These are phyloP conservation scores for Schizopora paradoxa DNA, from an alignment of 1,284 basidiomycete species.

Conservation along the genomic window DNA sequence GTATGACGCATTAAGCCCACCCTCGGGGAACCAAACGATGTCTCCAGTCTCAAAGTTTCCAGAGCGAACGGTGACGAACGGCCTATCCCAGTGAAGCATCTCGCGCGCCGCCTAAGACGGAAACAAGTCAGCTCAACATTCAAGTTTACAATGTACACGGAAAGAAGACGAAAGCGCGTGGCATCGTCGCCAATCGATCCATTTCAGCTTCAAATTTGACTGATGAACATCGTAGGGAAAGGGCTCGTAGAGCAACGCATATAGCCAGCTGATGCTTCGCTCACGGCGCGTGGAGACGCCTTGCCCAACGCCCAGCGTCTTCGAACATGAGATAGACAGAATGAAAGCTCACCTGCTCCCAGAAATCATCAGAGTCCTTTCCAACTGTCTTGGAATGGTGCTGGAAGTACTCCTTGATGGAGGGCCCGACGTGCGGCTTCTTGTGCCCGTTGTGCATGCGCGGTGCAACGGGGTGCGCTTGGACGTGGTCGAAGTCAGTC, in stretches of 20 bases:
- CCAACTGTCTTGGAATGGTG: slow-evolving; percentile 72
- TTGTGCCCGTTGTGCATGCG: slow-evolving; percentile 56
- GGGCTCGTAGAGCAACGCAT: no score
- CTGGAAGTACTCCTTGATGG: slow-evolving; percentile 63
- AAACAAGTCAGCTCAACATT: neutral
- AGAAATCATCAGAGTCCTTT: slow-evolving; percentile 77
- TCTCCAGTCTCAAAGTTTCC: slow-evolving; percentile 87
- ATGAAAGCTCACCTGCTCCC: slow-evolving; percentile 77
- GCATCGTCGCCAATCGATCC: no score
- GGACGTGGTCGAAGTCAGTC: slow-evolving; percentile 27
- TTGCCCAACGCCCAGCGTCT: no score
- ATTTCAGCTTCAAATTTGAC: no score
- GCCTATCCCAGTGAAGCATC: slow-evolving; percentile 84
- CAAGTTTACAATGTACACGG: neutral
- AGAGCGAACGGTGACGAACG: slow-evolving; percentile 84
- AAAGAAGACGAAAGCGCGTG: neutral
- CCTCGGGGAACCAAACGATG: slow-evolving; percentile 94
- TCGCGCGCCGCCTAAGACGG: slow-evolving; percentile 66
- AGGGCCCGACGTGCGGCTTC: slow-evolving; percentile 71
- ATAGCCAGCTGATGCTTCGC: no score
- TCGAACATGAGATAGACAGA: no score
- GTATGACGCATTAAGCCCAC: slow-evolving; percentile 87
- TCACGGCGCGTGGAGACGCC: no score
- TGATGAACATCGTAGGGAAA: no score
- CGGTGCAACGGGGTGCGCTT: slow-evolving; percentile 61